Conservation (phyloP, 495 filamentous ascomycete genomes). For the Podospora australis region DNA sequence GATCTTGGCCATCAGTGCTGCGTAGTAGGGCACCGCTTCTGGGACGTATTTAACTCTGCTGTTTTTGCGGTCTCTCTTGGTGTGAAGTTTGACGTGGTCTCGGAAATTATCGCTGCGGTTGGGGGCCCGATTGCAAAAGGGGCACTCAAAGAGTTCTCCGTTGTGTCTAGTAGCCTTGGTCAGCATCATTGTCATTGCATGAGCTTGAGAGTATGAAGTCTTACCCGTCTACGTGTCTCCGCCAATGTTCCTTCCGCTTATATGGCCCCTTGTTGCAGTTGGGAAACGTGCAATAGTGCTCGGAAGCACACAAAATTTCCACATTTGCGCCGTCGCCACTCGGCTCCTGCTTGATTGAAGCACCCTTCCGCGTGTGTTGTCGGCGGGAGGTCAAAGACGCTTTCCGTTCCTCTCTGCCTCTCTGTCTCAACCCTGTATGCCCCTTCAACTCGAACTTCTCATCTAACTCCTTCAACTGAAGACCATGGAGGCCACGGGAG, state of each 20-base stretch:
- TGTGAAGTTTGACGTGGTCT: conserved; percentile 36
- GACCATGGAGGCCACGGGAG: not conserved
- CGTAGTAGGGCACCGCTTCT: no score
- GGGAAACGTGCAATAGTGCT: conserved; percentile 21
- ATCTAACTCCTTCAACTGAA: not conserved
- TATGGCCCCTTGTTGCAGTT: conserved; percentile 41
- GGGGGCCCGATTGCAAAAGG: conserved; percentile 12
- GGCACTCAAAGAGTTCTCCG: not conserved
- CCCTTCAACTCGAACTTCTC: not conserved
- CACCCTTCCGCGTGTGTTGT: no score
- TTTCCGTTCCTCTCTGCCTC: conserved; percentile 28
- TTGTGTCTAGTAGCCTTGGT: not conserved
- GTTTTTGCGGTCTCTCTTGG: conserved; percentile 14
- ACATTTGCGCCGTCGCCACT: not conserved
- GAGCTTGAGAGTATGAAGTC: not conserved
- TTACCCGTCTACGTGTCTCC: conserved; percentile 53
- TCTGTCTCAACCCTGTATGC: conserved; percentile 18
- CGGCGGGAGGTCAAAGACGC: no score
- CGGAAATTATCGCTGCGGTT: conserved; percentile 31
- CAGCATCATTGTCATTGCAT: no score
- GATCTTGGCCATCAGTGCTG: no score
- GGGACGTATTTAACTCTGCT: conserved; percentile 24
- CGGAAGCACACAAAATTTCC: not conserved
- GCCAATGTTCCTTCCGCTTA: conserved; percentile 57
- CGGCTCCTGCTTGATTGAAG: conserved; percentile 20